Base-by-base conservation (phyloP, 2,329 filamentous ascomycete genomes). In the Neonectria magnoliae region DNA sequence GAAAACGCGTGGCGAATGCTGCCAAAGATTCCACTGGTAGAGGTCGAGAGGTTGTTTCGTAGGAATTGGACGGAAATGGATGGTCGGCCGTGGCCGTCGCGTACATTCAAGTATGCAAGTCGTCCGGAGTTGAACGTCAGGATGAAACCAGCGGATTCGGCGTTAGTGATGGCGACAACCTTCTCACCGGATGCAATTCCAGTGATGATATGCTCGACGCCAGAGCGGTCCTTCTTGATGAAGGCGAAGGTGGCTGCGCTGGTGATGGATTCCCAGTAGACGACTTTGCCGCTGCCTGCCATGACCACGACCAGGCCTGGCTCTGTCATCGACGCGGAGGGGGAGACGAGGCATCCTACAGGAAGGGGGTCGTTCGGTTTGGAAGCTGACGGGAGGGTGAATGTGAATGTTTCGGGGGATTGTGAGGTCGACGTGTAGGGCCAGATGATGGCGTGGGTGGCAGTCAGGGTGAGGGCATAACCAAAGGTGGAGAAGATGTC, bases 251-350 rank as follows among this genome's bases (percentile, higher is more conserved):
- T 93, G 42, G 94, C 92, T 10, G 93, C 94, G 77, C 90, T 94
- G 60, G 95, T 94, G 68, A 98, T 92, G 42, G 93, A 97, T 77
- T 98, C 96, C 94, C 96, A 98, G 78, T 96, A 98, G 48, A 93
- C 90, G 57, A 98, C 89, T 78, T 91, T 94, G 57, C 96, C 96
- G 53, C 86, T 94, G 18, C 88, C 88, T 13, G 95, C 92, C 81
- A 95, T 93, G 41, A 98, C 86, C 41, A 98, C 87, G 29, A 99
- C 88, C 41, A 99, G 85, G 2, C 96, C 96, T 36, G 94, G 91
- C 71, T 97, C 92, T 53, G 89, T 88, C n/a, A 88, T 89, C 5
- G 90, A 90, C 11, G 92, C 90, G 5, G 93, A 92, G 54, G 92
- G 90, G 0, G 92, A 91, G 7, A 98, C 90, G 57, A 99, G 86